Conservation (phyloP, 2,329 filamentous ascomycete genomes). For the Fusarium anthophilum region DNA sequence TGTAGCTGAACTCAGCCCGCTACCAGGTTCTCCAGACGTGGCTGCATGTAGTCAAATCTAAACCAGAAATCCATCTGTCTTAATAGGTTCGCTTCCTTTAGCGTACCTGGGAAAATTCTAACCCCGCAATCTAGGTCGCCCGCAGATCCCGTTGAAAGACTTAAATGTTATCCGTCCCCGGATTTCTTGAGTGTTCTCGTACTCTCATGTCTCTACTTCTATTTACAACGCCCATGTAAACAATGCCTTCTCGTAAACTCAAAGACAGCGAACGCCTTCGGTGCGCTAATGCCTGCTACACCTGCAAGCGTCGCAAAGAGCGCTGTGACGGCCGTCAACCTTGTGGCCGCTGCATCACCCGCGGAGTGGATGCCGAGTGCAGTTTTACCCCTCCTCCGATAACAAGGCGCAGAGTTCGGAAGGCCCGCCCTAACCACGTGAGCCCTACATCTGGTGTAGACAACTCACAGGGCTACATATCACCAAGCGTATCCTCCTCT, state of each 20-base stretch:
- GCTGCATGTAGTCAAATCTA: background rate
- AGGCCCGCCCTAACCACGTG: background rate
- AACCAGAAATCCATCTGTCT: background rate
- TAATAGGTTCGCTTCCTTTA: background rate
- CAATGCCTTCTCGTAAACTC: background rate
- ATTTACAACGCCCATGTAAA: background rate
- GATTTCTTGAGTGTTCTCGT: background rate
- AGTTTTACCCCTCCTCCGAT: background rate
- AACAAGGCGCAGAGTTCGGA: background rate
- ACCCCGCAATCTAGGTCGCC: background rate
- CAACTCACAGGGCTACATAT: background rate
- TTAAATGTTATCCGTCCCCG: background rate
- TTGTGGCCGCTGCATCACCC: background rate
- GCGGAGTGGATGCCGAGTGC: background rate
- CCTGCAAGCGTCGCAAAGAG: background rate
- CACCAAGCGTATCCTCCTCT: background rate
- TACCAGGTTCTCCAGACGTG: background rate
- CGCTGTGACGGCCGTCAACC: background rate
- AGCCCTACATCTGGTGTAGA: too few relatives aligned
- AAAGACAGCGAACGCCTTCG: background rate
- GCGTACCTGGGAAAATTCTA: background rate
- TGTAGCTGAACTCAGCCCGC: background rate
- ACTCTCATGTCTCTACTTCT: background rate
- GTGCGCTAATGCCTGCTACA: background rate
- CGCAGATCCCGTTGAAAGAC: rapidly evolving